phyloP scores from a whole-genome alignment of 2,329 filamentous ascomycete genomes.

The Talaromyces sp. region DNA sequence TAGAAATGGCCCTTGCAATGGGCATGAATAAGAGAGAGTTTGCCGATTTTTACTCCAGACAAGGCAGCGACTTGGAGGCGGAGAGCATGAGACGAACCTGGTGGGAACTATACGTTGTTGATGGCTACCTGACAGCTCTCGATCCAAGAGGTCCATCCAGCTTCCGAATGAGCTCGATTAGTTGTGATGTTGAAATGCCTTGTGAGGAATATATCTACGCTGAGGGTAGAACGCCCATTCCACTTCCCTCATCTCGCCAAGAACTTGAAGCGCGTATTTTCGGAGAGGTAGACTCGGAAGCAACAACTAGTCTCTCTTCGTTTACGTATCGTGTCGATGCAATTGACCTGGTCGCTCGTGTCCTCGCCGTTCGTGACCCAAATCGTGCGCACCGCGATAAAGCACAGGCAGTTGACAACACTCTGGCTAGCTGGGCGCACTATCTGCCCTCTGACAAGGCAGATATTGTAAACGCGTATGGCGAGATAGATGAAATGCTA shows the following conservation, averaged over 20 bases:
- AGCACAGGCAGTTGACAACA: constrained; percentile 48
- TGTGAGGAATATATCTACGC: constrained; percentile 58
- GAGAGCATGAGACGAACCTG: constrained; percentile 78
- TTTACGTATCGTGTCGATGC: constrained; percentile 74
- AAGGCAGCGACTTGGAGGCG: constrained; percentile 4
- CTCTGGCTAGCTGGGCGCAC: constrained; percentile 63
- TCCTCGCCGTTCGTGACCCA: constrained; percentile 45
- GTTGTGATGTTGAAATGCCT: constrained; percentile 61
- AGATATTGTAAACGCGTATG: constrained; percentile 58
- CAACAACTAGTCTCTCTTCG: constrained; percentile 50
- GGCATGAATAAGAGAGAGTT: constrained; percentile 10
- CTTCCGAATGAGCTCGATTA: constrained; percentile 63
- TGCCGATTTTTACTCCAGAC: constrained; percentile 23
- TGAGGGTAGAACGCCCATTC: constrained; percentile 39
- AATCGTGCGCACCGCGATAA: constrained; percentile 9
- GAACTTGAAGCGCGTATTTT: constrained; percentile 8
- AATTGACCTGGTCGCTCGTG: constrained; percentile 64
- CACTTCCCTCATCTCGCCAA: not conserved
- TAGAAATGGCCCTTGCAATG: constrained; percentile 36
- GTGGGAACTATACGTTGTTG: constrained; percentile 73
- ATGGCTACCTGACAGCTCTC: constrained; percentile 66
- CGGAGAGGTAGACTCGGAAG: not conserved
- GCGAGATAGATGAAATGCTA: constrained; percentile 59
- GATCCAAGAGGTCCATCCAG: constrained; percentile 12
- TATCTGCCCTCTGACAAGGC: constrained; percentile 64